Conservation (phyloP, 225 moss, liverwort and hornwort species). For the Physcomitrium patens region DNA sequence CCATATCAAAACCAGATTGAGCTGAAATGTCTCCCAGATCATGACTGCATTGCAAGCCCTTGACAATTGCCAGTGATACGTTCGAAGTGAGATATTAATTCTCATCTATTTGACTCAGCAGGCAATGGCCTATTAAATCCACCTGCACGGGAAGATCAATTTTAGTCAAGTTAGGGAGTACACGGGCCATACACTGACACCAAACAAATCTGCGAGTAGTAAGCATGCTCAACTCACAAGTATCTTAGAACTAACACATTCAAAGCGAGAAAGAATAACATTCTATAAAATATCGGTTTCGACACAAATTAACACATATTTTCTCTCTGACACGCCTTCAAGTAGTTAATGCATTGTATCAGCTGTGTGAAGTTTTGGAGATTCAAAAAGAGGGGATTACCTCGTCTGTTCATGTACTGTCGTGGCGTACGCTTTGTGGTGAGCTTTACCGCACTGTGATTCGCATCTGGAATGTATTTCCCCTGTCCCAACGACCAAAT, state of each 20-base stretch:
- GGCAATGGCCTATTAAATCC: conserved; percentile 98
- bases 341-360: neutral
- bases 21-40: neutral
- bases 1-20: conserved; percentile 23
- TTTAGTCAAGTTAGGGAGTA: conserved; percentile 9
- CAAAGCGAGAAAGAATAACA: neutral
- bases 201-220: neutral
- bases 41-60: conserved; percentile 20
- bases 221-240: neutral
- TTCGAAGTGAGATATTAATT: conserved; percentile 9
- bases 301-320: neutral
- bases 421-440: conserved; percentile 92
- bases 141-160: conserved; percentile 48
- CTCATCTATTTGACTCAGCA: conserved; percentile 94
- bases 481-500: conserved; percentile 47
- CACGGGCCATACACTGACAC: neutral
- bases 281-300: neutral
- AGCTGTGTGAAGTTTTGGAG: neutral
- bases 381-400: conserved; percentile 29
- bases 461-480: conserved; percentile 90
- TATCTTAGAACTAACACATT: conserved; percentile 9
- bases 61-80: conserved; percentile 15
- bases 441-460: conserved; percentile 98
- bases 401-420: conserved; percentile 98
- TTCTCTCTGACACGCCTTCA: neutral